Percentiles rank a stretch among this genome's conserved stretches.
Evolutionary conservation across 1,284 basidiomycete genomes (phyloP).

Genomic region (Inonotus hispidus): DNA sequence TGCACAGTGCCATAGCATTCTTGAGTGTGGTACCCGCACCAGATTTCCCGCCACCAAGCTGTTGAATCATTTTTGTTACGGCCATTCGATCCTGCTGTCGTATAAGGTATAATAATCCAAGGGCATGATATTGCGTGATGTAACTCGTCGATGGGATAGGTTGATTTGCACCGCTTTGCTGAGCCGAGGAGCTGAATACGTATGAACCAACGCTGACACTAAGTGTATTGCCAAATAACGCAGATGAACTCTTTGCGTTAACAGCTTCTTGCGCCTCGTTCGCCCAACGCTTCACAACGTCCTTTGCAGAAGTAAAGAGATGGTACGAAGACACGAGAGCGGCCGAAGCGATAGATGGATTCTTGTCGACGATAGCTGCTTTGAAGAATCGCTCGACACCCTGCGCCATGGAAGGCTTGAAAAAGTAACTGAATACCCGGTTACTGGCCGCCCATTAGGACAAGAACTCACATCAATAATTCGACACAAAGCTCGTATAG

Average conservation of each 20-base stretch:
- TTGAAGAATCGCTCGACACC: slow-evolving; percentile 99
- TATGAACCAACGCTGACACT: slow-evolving; percentile 54
- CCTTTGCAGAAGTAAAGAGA: slow-evolving; percentile 88
- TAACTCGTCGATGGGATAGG: slow-evolving; percentile 83
- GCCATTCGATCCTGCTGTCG: slow-evolving; percentile 99
- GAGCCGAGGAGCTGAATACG: slow-evolving; percentile 59
- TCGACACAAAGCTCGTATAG: slow-evolving; percentile 92
- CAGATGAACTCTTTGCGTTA: slow-evolving; percentile 77
- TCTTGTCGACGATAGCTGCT: slow-evolving; percentile 97
- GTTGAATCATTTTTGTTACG: slow-evolving; percentile 98
- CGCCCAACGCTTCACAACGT: slow-evolving; percentile 97
- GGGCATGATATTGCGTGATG: slow-evolving; percentile 96
- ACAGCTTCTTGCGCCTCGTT: slow-evolving; percentile 98
- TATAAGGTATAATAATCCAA: slow-evolving; percentile 92
- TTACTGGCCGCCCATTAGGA: slow-evolving; percentile 8
- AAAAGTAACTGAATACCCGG: neutral
- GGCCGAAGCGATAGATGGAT: slow-evolving; percentile 92
- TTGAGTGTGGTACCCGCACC: slow-evolving; percentile 80
- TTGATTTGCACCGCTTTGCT: slow-evolving; percentile 57
- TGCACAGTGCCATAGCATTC: slow-evolving; percentile 98
- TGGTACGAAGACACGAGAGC: slow-evolving; percentile 98
- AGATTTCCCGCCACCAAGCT: slow-evolving; percentile 85
- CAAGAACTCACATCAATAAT: slow-evolving; percentile 88
- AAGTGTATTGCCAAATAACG: slow-evolving; percentile 53
- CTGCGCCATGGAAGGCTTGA: slow-evolving; percentile 93